Evolutionary conservation across 768 basidiomycete species (phyloP).

Genomic region (Tricholoma terreum): DNA sequence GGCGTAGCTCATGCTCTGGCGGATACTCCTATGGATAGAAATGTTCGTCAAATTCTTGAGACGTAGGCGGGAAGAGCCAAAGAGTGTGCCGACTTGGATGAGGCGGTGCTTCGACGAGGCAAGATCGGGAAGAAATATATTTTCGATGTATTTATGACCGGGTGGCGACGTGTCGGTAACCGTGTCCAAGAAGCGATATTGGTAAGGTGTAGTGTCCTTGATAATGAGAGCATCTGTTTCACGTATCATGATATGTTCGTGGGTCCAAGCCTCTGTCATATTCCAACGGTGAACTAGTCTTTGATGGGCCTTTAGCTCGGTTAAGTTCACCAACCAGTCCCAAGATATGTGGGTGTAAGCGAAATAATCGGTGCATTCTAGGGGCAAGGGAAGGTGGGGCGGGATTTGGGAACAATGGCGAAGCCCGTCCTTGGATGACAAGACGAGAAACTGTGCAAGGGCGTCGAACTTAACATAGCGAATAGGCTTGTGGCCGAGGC

Average conservation of each 20-base stretch:
- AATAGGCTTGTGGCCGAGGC: conserved; percentile 58
- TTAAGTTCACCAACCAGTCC: conserved; percentile 64
- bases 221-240: conserved; percentile 42
- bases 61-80: conserved; percentile 69
- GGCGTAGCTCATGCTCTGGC: conserved; percentile 54
- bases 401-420: conserved; percentile 46
- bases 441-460: conserved; percentile 41
- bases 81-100: conserved; percentile 70
- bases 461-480: conserved; percentile 55
- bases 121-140: conserved; percentile 43
- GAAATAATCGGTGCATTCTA: conserved; percentile 61
- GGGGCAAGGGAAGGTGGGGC: conserved; percentile 32
- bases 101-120: conserved; percentile 43
- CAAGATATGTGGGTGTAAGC: conserved; percentile 66
- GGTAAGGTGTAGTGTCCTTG: conserved; percentile 56
- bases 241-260: conserved; percentile 35
- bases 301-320: conserved; percentile 34
- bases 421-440: conserved; percentile 51
- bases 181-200: conserved; percentile 61
- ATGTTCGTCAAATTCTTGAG: conserved; percentile 40
- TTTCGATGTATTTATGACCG: conserved; percentile 39
- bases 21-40: conserved; percentile 43
- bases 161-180: conserved; percentile 18
- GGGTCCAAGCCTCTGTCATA: conserved; percentile 47
- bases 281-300: conserved; percentile 49